phyloP scores from a whole-genome alignment of 495 filamentous ascomycete species.

The Xylaria acuta region DNA sequence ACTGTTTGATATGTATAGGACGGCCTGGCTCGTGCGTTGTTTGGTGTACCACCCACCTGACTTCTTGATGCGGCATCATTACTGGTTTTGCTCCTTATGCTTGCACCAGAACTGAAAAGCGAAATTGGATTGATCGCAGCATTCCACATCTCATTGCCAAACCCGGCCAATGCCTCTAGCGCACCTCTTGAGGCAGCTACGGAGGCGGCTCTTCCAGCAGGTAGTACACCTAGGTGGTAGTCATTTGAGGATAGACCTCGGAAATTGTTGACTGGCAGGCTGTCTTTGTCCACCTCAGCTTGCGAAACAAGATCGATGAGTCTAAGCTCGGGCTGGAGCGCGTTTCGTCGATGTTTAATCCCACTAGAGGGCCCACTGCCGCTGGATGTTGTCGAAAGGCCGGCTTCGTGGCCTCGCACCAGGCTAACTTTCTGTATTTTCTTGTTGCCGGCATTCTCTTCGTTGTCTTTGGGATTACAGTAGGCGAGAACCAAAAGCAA shows the following conservation, averaged over 20 bases:
- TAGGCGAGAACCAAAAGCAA: slow-evolving; percentile 90
- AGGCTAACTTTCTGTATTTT: slow-evolving; percentile 29
- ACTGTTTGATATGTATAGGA: slow-evolving; percentile 33
- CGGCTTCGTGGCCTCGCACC: slow-evolving; percentile 42
- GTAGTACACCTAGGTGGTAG: slow-evolving; percentile 87
- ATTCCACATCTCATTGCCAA: slow-evolving; percentile 72
- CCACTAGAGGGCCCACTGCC: slow-evolving; percentile 63
- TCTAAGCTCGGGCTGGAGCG: slow-evolving; percentile 83
- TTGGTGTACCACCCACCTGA: slow-evolving; percentile 36
- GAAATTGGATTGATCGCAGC: slow-evolving; percentile 82
- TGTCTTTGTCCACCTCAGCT: slow-evolving; percentile 77
- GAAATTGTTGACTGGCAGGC: slow-evolving; percentile 80
- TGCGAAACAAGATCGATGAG: slow-evolving; percentile 86
- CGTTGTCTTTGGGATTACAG: slow-evolving; percentile 71
- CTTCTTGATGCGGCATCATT: slow-evolving; percentile 48
- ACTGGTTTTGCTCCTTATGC: slow-evolving; percentile 76
- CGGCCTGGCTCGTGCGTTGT: slow-evolving; percentile 34
- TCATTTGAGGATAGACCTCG: slow-evolving; percentile 87
- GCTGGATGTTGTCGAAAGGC: slow-evolving; percentile 48
- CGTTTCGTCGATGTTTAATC: slow-evolving; percentile 71
- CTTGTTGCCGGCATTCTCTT: slow-evolving; percentile 47
- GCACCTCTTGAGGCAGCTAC: slow-evolving; percentile 69
- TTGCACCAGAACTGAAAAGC: slow-evolving; percentile 86
- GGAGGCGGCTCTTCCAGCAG: slow-evolving; percentile 67
- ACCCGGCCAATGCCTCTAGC: slow-evolving; percentile 66